Evolutionary conservation across 2,329 filamentous ascomycete species (phyloP), one percentile per base, ranked within the genome.

Genomic region (Sphaerulina musiva): DNA sequence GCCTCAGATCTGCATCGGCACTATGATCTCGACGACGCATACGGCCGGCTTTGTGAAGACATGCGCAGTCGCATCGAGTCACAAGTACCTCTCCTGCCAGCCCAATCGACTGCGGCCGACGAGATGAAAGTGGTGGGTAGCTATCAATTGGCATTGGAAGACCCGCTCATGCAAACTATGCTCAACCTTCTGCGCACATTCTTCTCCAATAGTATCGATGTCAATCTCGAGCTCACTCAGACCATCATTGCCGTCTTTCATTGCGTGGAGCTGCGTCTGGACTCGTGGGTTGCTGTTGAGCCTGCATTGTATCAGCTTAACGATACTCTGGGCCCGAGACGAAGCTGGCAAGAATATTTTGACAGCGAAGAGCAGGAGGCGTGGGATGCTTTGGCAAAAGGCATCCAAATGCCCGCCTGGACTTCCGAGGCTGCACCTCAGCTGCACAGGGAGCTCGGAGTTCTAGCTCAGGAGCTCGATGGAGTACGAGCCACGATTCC

Each of bases 141-240:
- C 6, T 59, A 61, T 26, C 41, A 48, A 14, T 54, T 70, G 6
- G 51, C 56, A 20, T 52, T 87, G 8, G 84, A 86, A 46, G 81
- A 82, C 61, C 73, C 76, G 6, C 73, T 84, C 6, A 71, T 83
- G 50, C 72, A 71, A 47, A 74, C 76, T 17, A 63, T 84, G 14
- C 57, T 78, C n/a, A 68, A 66, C 42, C 78, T 92, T 6, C 72
- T 98, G 9, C 80, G 85, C 43, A 84, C 79, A 0, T 98, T 97
- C 66, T 89, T 96, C 63, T 80, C 88, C 4, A 98, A 98, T 64
- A 85, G 89, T 2, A 84, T 97, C 2, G 89, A 96, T 63, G 91
- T 87, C 2, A 98, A 98, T 62, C 74, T 98, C 3, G 87, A 86
- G 0, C 77, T 96, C 1, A 97, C 92, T 0, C 88, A 95, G 64